Conservation (phyloP, 106 monocot genomes). For the Phalaenopsis equestris region DNA sequence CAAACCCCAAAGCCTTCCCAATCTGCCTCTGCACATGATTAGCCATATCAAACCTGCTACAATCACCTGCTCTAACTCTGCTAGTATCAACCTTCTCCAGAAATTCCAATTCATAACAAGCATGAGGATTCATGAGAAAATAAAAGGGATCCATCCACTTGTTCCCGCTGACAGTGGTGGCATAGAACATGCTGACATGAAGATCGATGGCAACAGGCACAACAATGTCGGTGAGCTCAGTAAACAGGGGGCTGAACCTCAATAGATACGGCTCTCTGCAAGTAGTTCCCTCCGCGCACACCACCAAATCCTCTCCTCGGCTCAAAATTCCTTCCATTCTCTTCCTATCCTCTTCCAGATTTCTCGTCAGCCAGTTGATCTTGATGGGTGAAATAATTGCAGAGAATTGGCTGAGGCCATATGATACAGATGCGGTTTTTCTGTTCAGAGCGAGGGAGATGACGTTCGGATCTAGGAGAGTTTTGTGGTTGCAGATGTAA, state of each 20-base stretch:
- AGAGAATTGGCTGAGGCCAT: constrained; percentile 57
- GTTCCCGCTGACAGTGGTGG: constrained; percentile 51
- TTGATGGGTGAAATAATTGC: constrained; percentile 53
- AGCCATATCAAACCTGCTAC: constrained; percentile 32
- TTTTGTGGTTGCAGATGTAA: constrained; percentile 71
- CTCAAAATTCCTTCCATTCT: constrained; percentile 31
- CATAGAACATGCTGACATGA: constrained; percentile 49
- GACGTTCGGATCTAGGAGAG: constrained; percentile 58
- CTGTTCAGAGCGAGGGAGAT: constrained; percentile 19
- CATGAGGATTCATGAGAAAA: constrained; percentile 55
- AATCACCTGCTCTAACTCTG: not conserved
- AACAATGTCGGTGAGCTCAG: constrained; percentile 47
- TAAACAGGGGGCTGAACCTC: constrained; percentile 78
- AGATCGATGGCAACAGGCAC: constrained; percentile 52
- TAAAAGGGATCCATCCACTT: constrained; percentile 61
- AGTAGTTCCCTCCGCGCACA: constrained; percentile 87
- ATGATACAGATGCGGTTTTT: constrained; percentile 46
- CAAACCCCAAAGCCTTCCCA: constrained; percentile 47
- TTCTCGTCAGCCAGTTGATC: constrained; percentile 43
- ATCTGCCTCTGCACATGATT: constrained; percentile 55
- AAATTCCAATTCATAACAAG: constrained; percentile 41
- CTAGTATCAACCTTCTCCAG: constrained; percentile 23
- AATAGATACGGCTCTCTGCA: constrained; percentile 83
- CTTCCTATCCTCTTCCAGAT: constrained; percentile 22
- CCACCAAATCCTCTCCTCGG: constrained; percentile 38